Percentiles rank a stretch among this genome's conserved stretches.
phyloP scores from a whole-genome alignment of 768 basidiomycete species.

The Termitomyces sp. region DNA sequence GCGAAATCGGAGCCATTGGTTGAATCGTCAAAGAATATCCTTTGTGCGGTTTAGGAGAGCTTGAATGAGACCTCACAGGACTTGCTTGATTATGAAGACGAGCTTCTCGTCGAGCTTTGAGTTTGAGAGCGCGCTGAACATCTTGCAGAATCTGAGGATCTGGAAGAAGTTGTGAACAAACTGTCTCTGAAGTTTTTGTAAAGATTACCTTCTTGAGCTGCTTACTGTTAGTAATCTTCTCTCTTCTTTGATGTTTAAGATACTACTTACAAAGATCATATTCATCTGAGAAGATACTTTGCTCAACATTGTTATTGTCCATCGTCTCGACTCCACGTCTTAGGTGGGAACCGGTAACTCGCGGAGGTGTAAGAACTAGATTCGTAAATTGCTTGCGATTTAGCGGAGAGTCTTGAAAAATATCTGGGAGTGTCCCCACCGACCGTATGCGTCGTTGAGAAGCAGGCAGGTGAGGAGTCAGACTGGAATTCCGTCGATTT shows the following conservation, averaged over 20 bases:
- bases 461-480: constrained; percentile 9
- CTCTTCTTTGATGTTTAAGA: background rate
- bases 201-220: constrained; percentile 71
- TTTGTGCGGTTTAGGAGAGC: constrained; percentile 16
- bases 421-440: constrained; percentile 9
- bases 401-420: constrained; percentile 2
- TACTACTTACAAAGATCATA: constrained; percentile 66
- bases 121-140: constrained; percentile 67
- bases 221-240: constrained; percentile 8
- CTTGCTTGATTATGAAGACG: constrained; percentile 34
- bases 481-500: constrained; percentile 8
- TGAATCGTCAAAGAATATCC: constrained; percentile 27
- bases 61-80: constrained; percentile 11
- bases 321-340: constrained; percentile 3
- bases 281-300: constrained; percentile 58
- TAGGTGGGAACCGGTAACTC: constrained; percentile 3
- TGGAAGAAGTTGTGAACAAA: constrained; percentile 21
- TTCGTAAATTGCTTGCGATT: constrained; percentile 3
- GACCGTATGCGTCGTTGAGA: constrained; percentile 15
- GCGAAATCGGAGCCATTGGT: constrained; percentile 21
- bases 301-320: constrained; percentile 8
- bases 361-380: constrained; percentile 9
- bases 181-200: background rate
- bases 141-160: constrained; percentile 81
- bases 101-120: constrained; percentile 73